Evolutionary conservation across 441 rosid species (phyloP).

Genomic region (Erodium chrysanthum): DNA sequence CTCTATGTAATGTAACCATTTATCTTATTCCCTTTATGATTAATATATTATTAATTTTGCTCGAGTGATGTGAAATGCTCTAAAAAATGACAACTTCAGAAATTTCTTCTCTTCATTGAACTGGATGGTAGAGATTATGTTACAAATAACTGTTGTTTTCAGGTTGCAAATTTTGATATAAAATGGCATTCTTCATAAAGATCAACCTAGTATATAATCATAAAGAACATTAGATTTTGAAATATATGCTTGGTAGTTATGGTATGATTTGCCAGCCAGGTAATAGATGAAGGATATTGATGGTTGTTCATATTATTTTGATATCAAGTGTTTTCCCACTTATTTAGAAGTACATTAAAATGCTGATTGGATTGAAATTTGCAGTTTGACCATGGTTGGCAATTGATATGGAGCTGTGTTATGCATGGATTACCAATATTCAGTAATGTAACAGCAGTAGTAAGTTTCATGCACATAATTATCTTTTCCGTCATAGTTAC

Average conservation of each 20-base stretch:
- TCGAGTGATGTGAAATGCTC: background rate
- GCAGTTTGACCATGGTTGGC: slow-evolving; percentile 74
- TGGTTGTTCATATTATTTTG: slow-evolving; percentile 3
- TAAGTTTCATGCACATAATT: slow-evolving; percentile 36
- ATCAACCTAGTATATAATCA: background rate
- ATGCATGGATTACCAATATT: slow-evolving; percentile 73
- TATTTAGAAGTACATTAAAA: slow-evolving; percentile 19
- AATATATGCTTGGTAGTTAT: background rate
- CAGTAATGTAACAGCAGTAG: slow-evolving; percentile 59
- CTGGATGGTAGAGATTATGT: background rate
- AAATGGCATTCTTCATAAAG: background rate
- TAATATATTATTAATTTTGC: background rate
- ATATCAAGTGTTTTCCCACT: slow-evolving; percentile 15
- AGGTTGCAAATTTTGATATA: background rate
- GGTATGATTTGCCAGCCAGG: background rate
- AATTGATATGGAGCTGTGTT: slow-evolving; percentile 60
- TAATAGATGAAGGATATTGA: background rate
- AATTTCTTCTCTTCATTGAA: background rate
- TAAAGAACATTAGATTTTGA: background rate
- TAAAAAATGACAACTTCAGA: background rate
- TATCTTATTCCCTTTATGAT: background rate
- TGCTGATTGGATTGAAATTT: slow-evolving; percentile 22
- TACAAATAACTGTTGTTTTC: background rate
- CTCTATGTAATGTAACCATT: background rate
- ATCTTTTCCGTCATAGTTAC: background rate